Base-by-base conservation (phyloP, 2,329 filamentous ascomycete genomes). In the Colletotrichum chrysophilum region DNA sequence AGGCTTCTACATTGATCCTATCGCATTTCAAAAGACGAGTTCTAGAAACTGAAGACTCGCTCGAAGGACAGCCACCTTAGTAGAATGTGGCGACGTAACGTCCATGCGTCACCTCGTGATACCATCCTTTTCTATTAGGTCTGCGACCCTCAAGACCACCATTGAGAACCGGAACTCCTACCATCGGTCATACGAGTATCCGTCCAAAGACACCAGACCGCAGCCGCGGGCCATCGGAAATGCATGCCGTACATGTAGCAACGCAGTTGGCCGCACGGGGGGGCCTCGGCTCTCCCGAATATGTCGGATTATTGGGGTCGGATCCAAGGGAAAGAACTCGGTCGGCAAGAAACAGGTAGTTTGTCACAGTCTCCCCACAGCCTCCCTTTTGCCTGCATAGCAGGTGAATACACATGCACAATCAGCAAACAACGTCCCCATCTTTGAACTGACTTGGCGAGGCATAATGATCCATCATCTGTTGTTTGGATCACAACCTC, bases 101-200 rank as follows among this genome's bases (percentile, higher is more conserved):
- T 10, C 3, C 38, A 43, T 43, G 18, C 38, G n/a, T 2, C 18
- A 43, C 9, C 38, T n/a, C 18, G 1, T n/a, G 6, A n/a, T 4
- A 5, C 10, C 38, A 5, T 10, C 9, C 9, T 43, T 10, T 43
- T 3, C 38, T 1, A n/a, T 43, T 43, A n/a, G 38, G 38, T 43
- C 9, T 43, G 18, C 16, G 1, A 43, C 1, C 18, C 16, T 10
- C 18, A n/a, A 43, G 38, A 43, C 18, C 38, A n/a, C 5, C 3
- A 43, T n/a, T 0, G 9, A 12, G 9, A 9, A n/a, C 9, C 8
- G 0, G 5, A 9, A 1, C 3, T 3, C 3, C 38, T 10, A 2
- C 8, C 9, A 2, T 5, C 38, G 5, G 18, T 48, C 18, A 48
- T 48, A 0, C 5, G 18, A 5, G 38, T 48, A 48, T 48, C 38